Conservation (phyloP, 2,329 filamentous ascomycete genomes). For the Paraphaeosphaeria sporulosa region DNA sequence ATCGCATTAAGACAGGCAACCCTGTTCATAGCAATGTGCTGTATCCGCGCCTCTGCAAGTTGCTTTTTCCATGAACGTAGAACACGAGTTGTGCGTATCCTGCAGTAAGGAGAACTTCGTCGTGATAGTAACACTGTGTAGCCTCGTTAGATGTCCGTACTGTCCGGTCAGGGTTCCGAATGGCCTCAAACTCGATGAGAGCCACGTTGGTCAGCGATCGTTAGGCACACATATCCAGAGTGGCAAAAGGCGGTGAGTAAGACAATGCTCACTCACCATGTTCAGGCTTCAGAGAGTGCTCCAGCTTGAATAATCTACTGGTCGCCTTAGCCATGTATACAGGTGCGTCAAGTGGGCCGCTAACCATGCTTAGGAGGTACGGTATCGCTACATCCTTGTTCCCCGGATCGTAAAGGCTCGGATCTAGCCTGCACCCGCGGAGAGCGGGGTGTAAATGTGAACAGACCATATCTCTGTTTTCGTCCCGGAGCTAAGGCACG, state of each 20-base stretch:
- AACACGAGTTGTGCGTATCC: background rate
- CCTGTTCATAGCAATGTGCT: too few species aligned
- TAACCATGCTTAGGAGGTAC: background rate
- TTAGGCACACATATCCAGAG: background rate
- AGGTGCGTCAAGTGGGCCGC: background rate
- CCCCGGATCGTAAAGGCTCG: background rate
- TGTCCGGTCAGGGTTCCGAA: background rate
- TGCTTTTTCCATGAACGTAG: background rate
- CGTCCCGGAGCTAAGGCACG: background rate
- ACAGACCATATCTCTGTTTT: background rate
- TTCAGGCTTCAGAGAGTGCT: background rate
- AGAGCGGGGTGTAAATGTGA: background rate
- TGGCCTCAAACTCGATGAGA: background rate
- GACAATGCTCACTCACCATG: background rate
- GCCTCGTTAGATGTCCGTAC: background rate
- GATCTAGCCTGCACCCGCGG: background rate
- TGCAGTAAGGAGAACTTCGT: background rate
- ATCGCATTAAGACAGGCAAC: too few species aligned
- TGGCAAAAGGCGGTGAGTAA: constrained; percentile 13
- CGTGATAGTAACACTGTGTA: background rate
- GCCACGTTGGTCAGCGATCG: background rate
- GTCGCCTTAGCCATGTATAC: background rate
- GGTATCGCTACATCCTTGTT: background rate
- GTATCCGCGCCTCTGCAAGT: background rate
- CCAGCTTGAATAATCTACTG: background rate